Evolutionary conservation across 2,329 filamentous ascomycete species (phyloP), one percentile per base, ranked within the genome.

Genomic region (Ascocoryne sarcoides): DNA sequence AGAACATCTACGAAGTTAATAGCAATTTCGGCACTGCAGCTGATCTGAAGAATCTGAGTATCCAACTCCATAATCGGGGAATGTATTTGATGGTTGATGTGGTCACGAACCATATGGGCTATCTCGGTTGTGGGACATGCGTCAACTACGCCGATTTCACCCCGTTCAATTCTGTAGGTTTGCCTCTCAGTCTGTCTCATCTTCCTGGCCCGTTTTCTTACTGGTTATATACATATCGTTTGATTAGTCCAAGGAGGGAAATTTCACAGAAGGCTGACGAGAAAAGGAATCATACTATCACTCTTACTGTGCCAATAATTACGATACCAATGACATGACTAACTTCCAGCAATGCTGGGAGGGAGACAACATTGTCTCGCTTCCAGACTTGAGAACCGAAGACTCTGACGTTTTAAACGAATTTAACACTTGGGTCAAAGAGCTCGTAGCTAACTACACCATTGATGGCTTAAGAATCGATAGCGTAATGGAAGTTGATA

Each of bases 21-120:
- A 53, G 59, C 3, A 65, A 71, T 43, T 73, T 70, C 42, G 70
- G 70, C 4, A 65, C 63, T 10, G 59, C 58, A 18, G 58, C 62
- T 20, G 69, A 73, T 46, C 53, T 74, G 40, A 62, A 65, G 26
- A 65, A 63, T 34, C 53, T 74, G 8, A 64, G 63, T 28, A 56
- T 53, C 20, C 63, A 66, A 7, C 53, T 71, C 9, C 70, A 73
- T 51, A 47, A 46, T 10, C 61, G 56, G 48, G 66, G 62, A 43
- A 73, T 67, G 68, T 71, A 67, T 45, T 48, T 74, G 9, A 71
- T 73, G 69, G 61, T 71, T 33, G 70, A 73, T 46, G 63, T 69
- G 2, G 69, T 72, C 8, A 63, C 68, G 29, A 73, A 73, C 52
- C 67, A 73, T 41, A 62, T 66, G 60, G 64, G 56, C 20, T 54